Base-by-base conservation (phyloP, 2,329 filamentous ascomycete genomes). In the Lachnellula hyalina region DNA sequence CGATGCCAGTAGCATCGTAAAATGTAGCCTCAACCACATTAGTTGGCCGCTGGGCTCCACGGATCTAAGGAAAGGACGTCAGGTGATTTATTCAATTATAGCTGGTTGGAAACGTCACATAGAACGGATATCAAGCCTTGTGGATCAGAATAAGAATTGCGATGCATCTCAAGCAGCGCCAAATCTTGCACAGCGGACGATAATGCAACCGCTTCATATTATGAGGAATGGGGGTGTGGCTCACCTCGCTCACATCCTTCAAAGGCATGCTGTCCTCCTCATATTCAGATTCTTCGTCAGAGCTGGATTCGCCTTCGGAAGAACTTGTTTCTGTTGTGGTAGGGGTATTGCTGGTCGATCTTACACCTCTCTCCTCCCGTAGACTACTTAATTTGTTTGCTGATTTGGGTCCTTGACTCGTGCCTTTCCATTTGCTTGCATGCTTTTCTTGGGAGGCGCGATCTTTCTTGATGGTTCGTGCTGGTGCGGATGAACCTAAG, bases 1-100 rank as follows among this genome's bases (percentile, higher is more conserved):
- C 74, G 47, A 79, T 74, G 17, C 77, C 77, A 57, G 79, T 73
- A 0, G 75, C 72, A 62, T 83, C 80, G 78, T 79, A 83, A 3
- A 72, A 74, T 23, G 77, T 76, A 23, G 74, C 78, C 54, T 76
- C 77, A 15, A 73, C 70, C 9, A 72, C 68, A 47, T 80, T 74
- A 8, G 63, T 57, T 1, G 80, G 80, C 12, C 67, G 65, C 3
- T 36, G 52, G 32, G 48, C 15, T 15, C 60, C 63, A 28, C 67
- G 67, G 53, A 70, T 61, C 68, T 70, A 32, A 32, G 23, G 5
- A 17, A 17, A 28, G n/a, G 12, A 47, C n/a, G 44, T 28, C 28
- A 28, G 23, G 21, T 47, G 21, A 9, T 21, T 47, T 44, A 12
- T 40, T 40, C 36, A n/a, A 17, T 40, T 44, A 23, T 19, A 44